Conservation (phyloP, 2,329 filamentous ascomycete genomes). For the Aspergillus unguis region DNA sequence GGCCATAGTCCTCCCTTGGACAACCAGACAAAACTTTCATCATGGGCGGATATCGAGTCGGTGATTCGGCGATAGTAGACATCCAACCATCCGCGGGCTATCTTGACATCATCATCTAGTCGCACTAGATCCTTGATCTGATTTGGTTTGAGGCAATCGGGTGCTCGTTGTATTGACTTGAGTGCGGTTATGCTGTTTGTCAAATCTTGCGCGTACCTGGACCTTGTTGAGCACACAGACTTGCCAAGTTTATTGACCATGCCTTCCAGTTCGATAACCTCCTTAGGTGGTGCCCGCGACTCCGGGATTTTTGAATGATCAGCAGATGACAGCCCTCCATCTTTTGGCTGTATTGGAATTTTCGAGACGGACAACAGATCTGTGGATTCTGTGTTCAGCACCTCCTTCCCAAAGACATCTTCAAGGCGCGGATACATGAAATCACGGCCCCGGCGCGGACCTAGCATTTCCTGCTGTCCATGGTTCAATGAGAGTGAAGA, state of each 20-base stretch:
- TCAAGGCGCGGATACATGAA: not conserved
- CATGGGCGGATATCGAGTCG: slow-evolving; percentile 19
- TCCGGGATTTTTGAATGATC: not conserved
- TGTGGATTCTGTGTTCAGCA: no score
- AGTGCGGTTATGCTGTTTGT: slow-evolving; percentile 38
- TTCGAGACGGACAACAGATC: no score
- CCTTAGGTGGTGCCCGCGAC: not conserved
- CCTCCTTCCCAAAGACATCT: not conserved
- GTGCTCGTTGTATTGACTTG: slow-evolving; percentile 6
- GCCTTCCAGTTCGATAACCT: slow-evolving; percentile 23
- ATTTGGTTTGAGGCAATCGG: not conserved
- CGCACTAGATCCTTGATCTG: not conserved
- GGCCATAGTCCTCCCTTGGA: slow-evolving; percentile 42
- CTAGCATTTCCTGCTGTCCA: not conserved
- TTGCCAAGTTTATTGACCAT: slow-evolving; percentile 22
- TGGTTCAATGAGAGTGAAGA: not conserved
- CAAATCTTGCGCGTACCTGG: slow-evolving; percentile 39
- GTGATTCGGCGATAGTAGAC: slow-evolving; percentile 14
- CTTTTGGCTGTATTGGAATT: no score
- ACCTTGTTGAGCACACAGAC: slow-evolving; percentile 28
- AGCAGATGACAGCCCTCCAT: no score
- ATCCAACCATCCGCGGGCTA: slow-evolving; percentile 19
- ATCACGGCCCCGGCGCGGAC: not conserved
- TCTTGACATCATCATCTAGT: slow-evolving; percentile 18
- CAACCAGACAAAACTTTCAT: slow-evolving; percentile 40